Evolutionary conservation across 2,329 filamentous ascomycete genomes (phyloP), one percentile per base, ranked within the genome.

Genomic region (Fonsecaea pedrosoi): DNA sequence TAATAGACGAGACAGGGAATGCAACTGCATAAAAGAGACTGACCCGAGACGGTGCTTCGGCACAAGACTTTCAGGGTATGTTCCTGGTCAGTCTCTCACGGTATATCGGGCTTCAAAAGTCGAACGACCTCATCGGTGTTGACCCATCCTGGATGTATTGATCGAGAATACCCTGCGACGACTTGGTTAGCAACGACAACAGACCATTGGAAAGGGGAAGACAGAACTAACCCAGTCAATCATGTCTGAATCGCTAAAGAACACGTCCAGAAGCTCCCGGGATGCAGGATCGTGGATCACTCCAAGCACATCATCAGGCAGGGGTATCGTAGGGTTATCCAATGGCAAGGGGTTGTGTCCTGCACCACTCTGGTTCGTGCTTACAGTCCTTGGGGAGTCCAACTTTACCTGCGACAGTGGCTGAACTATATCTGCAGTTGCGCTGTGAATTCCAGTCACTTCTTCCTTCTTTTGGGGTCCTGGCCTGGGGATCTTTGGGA

Each of bases 401-500:
- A 50, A 50, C 18, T 21, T 50, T 30, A 30, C 10, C 25, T 53
- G 12, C 38, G 35, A 34, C 18, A 53, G 37, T 15, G 58, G 42
- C 35, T 50, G 40, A 60, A 30, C 7, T 25, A 53, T 18, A n/a
- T 53, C 42, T 7, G 32, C 38, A 42, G 32, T n/a, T 32, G 42
- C 30, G 37, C 0, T 10, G 42, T 21, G 25, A 10, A 4, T 40
- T 21, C 58, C 42, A 13, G 37, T 53, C 25, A 4, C 10, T 53
- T 15, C 34, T 13, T 32, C 12, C 9, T 53, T 21, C 32, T n/a
- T 35, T 18, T 40, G 37, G 9, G 32, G 34, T 12, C n/a, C 35
- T 34, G 60, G 48, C 21, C 60, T 34, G 7, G 63, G 63, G 38
- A 65, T 55, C 56, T 65, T 65, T 4, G 55, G 42, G 21, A 65